These are phyloP conservation scores for Dictyostelium brefeldianum DNA, from an alignment of 78 protist species.

Conservation along the genomic window DNA sequence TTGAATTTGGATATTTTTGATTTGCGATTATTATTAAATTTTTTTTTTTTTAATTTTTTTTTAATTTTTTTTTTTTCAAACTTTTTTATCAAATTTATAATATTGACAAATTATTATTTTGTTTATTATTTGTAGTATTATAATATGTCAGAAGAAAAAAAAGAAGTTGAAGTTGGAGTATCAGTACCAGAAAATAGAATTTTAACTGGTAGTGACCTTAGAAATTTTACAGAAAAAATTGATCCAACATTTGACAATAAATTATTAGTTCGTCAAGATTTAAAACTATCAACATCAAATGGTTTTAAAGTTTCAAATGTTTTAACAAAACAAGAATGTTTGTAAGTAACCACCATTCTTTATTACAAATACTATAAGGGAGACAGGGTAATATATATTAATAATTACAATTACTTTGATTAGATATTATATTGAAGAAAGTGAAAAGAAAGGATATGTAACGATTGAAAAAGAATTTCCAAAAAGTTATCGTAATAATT, in stretches of 20 bases:
- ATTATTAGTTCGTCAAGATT: slow-evolving; percentile 9
- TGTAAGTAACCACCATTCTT: too few relatives aligned
- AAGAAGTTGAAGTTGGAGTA: neutral
- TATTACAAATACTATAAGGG: too few relatives aligned
- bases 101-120: too few relatives aligned
- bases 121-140: too few relatives aligned
- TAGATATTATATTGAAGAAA: slow-evolving; percentile 50
- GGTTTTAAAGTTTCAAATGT: slow-evolving; percentile 52
- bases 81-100: too few relatives aligned
- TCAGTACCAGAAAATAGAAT: slow-evolving; percentile 12
- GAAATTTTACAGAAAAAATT: neutral
- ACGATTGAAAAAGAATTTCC: slow-evolving; percentile 72
- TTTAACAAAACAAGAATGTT: slow-evolving; percentile 57
- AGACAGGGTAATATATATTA: too few relatives aligned
- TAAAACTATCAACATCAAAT: slow-evolving; percentile 31
- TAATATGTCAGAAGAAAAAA: neutral
- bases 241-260: neutral
- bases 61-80: too few relatives aligned
- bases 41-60: too few relatives aligned
- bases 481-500: slow-evolving; percentile 54
- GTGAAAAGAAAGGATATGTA: slow-evolving; percentile 40
- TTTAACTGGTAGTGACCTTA: slow-evolving; percentile 22
- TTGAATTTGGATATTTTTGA: too few relatives aligned
- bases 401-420: too few relatives aligned
- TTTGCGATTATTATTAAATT: too few relatives aligned